Base-by-base conservation (phyloP, 306 rosid genomes). In the Casuarina glauca region DNA sequence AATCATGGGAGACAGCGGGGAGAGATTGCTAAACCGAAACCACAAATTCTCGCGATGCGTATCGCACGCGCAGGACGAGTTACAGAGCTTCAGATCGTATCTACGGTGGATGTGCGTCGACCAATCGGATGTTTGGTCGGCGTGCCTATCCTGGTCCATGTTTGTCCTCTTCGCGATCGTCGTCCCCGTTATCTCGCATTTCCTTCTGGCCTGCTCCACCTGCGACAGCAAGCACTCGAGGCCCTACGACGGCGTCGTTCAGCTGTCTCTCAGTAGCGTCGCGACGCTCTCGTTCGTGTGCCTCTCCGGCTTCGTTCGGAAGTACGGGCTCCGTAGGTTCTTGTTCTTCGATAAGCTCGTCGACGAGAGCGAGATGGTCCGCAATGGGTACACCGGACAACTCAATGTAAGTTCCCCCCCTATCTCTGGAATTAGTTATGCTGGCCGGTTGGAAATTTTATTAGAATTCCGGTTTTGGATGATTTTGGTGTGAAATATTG, bases 71-170 rank as follows among this genome's bases (percentile, higher is more conserved):
- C 79, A 86, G 35, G 97, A 95, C 51, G 99, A 95, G 83, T 73
- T 95, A 26, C 87, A 75, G 41, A 87, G 81, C 79, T 95, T 95
- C 88, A 85, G 97, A 36, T 87, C 88, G 1, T 93, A 87, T 70
- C 90, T 95, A 1, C 90, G 87, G 3, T 93, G 97, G 97, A 91
- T 95, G 93, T 93, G 99, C 81, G 96, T 91, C 0, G 99, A 95
- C 77, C 99, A 95, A 74, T 95, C 99, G 1, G 85, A 76, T 72
- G 2, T 42, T 9, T 64, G 89, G 87, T 85, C 86, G 13, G 86
- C 92, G 13, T 57, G 86, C 0, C 83, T 95, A 0, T 95, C 99
- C 0, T 95, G 97, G 99, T 72, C 80, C 16, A 62, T 88, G 20
- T 93, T 93, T 84, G 26, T 95, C 17, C 67, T 93, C 17, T 84